Conservation (phyloP, 495 filamentous ascomycete genomes). For the Xylaria nigripes region DNA sequence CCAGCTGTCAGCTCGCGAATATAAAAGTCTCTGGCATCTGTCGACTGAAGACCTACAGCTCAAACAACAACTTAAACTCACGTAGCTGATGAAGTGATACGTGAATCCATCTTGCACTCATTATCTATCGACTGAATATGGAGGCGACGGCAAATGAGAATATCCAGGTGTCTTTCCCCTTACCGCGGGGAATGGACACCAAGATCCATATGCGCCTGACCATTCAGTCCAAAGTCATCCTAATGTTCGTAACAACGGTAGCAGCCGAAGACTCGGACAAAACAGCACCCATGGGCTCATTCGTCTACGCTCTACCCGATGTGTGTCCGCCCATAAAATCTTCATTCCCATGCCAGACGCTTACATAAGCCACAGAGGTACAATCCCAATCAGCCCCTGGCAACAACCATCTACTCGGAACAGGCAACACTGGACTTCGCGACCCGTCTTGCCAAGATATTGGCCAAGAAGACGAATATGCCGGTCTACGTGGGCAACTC, state of each 20-base stretch:
- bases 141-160: constrained; percentile 19
- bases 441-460: constrained; percentile 70
- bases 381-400: constrained; percentile 53
- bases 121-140: constrained; percentile 14
- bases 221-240: constrained; percentile 53
- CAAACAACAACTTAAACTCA: background rate
- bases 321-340: constrained; percentile 40
- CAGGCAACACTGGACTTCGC: constrained; percentile 77
- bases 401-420: constrained; percentile 69
- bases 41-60: no score
- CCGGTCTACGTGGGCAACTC: constrained; percentile 83
- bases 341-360: background rate
- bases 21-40: background rate
- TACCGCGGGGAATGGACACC: constrained; percentile 68
- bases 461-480: constrained; percentile 58
- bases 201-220: constrained; percentile 73
- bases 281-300: constrained; percentile 60
- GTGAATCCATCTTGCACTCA: background rate
- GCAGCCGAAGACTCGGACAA: constrained; percentile 48
- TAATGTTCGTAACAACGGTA: constrained; percentile 71
- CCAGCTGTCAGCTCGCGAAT: background rate
- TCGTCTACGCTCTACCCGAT: constrained; percentile 88
- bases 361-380: constrained; percentile 35
- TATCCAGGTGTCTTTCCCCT: constrained; percentile 65
- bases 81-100: no score